Conservation (phyloP, 768 basidiomycete species). For the Pleurotus platypus region DNA sequence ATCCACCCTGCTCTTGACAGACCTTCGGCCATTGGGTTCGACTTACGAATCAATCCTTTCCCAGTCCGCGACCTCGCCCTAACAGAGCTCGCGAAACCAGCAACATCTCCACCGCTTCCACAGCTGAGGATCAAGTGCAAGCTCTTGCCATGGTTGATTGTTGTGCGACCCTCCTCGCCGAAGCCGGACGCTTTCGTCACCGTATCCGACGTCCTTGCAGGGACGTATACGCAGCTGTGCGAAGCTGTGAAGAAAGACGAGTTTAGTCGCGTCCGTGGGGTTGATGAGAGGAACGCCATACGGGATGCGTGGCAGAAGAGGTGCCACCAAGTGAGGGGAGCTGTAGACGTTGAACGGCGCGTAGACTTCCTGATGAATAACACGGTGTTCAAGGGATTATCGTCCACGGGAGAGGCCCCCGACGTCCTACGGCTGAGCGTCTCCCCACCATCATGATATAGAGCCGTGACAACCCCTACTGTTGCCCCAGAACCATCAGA, state of each 20-base stretch:
- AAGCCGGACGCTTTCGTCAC: constrained; percentile 18
- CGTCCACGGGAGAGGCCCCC: constrained; percentile 24
- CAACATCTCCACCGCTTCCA: constrained; percentile 17
- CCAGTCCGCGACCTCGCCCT: constrained; percentile 11
- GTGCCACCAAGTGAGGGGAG: constrained; percentile 21
- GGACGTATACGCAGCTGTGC: constrained; percentile 35
- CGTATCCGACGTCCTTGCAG: constrained; percentile 39
- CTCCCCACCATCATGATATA: constrained; percentile 6
- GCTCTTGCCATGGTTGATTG: constrained; percentile 17
- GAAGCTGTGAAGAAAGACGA: constrained; percentile 29
- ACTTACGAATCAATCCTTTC: not conserved
- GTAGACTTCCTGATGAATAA: constrained; percentile 42
- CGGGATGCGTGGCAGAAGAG: constrained; percentile 30
- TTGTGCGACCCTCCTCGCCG: constrained; percentile 15
- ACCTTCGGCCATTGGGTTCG: not conserved
- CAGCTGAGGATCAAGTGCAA: constrained; percentile 18
- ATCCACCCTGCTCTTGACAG: constrained; percentile 1
- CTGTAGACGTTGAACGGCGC: constrained; percentile 23
- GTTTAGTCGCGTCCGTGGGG: constrained; percentile 22
- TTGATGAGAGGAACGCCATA: constrained; percentile 21
- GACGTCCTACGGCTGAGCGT: constrained; percentile 23
- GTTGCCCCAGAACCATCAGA: no score
- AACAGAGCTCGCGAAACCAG: constrained; percentile 18
- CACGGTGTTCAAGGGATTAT: constrained; percentile 34
- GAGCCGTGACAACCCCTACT: not conserved